Base-by-base conservation (phyloP, 2,329 filamentous ascomycete genomes). In the Arthrobotrys iridis region DNA sequence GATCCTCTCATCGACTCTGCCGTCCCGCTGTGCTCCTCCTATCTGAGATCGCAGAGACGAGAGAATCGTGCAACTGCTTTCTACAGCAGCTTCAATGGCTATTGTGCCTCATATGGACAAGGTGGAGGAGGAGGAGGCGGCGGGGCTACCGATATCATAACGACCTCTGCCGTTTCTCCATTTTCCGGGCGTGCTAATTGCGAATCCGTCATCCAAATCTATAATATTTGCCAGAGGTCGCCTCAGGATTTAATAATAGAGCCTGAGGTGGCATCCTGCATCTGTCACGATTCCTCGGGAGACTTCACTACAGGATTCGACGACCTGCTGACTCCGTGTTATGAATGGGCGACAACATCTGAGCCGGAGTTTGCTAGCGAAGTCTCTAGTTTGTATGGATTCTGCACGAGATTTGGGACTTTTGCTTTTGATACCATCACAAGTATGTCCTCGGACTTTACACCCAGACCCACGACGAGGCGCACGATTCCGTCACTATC, bases 31-130 rank as follows among this genome's bases (percentile, higher is more conserved):
- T 74, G 70, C 30, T 57, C 55, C 11, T 67, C 70, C 1, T 67
- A 57, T 33, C 62, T 74, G 18, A 22, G 50, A 10, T 33, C 26
- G 4, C 24, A 40, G 18, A 40, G 70, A n/a, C 43, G 35, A 3
- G 45, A 57, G 18, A 18, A 10, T 55, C 24, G 35, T 11, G 46
- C 41, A 4, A 67, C 43, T 15, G 43, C 62, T 13, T 67, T 60
- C 22, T 74, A 63, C 33, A 67, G 62, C 57, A 74, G 70, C 13
- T 74, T 74, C 20, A 48, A 63, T 26, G 70, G 63, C 13, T 74
- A 74, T 35, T 74, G 70, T 22, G 43, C 70, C 22, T 74, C 70
- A 5, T 74, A 67, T 24, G 62, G 28, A 26, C 50, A 40, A 18
- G 52, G 18, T n/a, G 20, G 10, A 5, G 50, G 8, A n/a, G 43